phyloP scores from a whole-genome alignment of 495 filamentous ascomycete genomes.

The Cryomyces minteri region DNA sequence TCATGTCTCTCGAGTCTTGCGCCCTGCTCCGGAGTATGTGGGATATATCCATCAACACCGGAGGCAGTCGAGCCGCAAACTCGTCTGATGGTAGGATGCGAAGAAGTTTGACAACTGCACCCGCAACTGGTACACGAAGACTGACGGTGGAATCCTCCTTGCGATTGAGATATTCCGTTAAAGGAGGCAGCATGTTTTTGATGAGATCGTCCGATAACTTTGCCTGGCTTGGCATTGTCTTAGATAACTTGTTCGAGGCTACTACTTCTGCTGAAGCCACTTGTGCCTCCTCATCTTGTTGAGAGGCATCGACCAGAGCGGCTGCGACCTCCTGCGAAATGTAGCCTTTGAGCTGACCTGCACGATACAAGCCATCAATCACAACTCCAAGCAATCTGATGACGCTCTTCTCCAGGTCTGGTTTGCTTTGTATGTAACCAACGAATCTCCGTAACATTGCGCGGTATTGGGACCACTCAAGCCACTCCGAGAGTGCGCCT shows the following conservation, averaged over 20 bases:
- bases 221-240: conserved; percentile 44
- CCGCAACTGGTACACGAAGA: conserved; percentile 69
- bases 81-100: conserved; percentile 56
- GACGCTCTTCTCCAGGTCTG: conserved; percentile 69
- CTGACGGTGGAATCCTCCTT: conserved; percentile 90
- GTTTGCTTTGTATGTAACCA: conserved; percentile 59
- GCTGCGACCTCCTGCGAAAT: conserved; percentile 20
- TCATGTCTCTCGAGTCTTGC: conserved; percentile 76
- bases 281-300: conserved; percentile 8
- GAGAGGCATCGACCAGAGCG: conserved; percentile 3
- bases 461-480: conserved; percentile 86
- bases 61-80: conserved; percentile 52
- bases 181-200: conserved; percentile 53
- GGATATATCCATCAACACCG: conserved; percentile 77
- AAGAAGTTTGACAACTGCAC: conserved; percentile 71
- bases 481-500: conserved; percentile 46
- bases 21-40: conserved; percentile 79
- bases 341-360: conserved; percentile 27
- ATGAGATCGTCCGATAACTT: conserved; percentile 59
- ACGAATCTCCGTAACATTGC: conserved; percentile 65
- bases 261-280: conserved; percentile 5
- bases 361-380: conserved; percentile 49
- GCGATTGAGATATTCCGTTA: conserved; percentile 69
- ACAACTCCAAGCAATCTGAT: conserved; percentile 65
- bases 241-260: conserved; percentile 31